A percentile compares a stretch with the other conserved stretches of the same genome.
phyloP scores from a whole-genome alignment of 345 rosid species.

The Lepidium didymum region DNA sequence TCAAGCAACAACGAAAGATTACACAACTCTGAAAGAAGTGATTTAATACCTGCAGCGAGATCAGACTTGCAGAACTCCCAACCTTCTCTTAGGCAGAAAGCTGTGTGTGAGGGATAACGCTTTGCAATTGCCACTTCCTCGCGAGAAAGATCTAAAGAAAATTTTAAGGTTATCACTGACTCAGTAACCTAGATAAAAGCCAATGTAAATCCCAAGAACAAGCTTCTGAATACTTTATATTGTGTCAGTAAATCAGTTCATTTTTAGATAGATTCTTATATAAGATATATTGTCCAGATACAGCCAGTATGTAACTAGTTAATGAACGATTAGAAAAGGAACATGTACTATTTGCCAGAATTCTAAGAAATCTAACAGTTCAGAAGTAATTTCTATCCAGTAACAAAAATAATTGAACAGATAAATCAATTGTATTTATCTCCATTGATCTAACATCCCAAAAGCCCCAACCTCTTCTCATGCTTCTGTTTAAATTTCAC shows the following conservation, averaged over 20 bases:
- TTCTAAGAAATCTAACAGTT: neutral
- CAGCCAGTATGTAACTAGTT: neutral
- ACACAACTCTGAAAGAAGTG: constrained; percentile 2
- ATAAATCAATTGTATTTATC: neutral
- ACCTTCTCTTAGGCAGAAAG: constrained; percentile 90
- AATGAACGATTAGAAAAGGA: neutral
- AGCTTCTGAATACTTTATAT: neutral
- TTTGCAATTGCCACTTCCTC: constrained; percentile 78
- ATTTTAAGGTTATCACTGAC: constrained; percentile 4
- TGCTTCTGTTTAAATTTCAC: neutral
- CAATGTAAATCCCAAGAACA: neutral
- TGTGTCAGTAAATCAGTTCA: neutral
- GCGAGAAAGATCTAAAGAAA: constrained; percentile 69
- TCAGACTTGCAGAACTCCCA: constrained; percentile 94
- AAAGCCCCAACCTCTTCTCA: neutral
- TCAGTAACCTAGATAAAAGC: neutral
- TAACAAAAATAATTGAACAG: neutral
- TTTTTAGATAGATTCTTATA: neutral
- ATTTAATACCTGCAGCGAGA: constrained; percentile 64
- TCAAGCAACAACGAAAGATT: constrained; percentile 9
- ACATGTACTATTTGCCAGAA: neutral
- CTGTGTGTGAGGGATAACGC: constrained; percentile 78
- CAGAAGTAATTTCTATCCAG: neutral
- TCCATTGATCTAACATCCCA: neutral
- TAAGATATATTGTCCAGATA: neutral